A percentile compares a stretch with the other conserved stretches of the same genome.
phyloP scores from a whole-genome alignment of 495 filamentous ascomycete species.

The Cudoniella acicularis region DNA sequence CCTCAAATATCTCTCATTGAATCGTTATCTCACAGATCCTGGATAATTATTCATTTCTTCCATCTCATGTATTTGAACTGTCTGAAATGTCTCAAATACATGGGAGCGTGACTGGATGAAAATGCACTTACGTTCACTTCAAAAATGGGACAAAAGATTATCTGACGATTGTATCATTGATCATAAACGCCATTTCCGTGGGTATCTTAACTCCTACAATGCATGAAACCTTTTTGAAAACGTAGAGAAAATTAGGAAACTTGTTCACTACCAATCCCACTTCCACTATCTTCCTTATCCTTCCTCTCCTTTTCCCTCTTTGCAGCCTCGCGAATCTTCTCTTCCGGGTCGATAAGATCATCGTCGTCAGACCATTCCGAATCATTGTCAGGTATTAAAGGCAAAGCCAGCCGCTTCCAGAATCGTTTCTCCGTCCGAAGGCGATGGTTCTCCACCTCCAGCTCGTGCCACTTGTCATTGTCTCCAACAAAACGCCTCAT shows the following conservation, averaged over 20 bases:
- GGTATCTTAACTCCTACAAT: conserved; percentile 10
- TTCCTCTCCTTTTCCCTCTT: conserved; percentile 17
- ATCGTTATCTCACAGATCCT: no score
- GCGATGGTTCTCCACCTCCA: conserved; percentile 38
- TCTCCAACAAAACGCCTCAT: conserved; percentile 47
- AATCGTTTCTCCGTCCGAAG: conserved; percentile 43
- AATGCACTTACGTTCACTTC: no score
- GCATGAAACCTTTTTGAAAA: neutral
- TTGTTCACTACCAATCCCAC: neutral
- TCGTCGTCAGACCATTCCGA: conserved; percentile 54
- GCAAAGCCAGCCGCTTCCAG: conserved; percentile 55
- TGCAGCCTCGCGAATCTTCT: conserved; percentile 36
- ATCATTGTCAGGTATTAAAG: conserved; percentile 42
- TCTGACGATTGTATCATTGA: neutral
- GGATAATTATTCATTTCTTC: no score
- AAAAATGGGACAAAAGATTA: no score
- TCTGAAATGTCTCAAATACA: no score
- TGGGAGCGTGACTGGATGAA: no score
- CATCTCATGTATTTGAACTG: no score
- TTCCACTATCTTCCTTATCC: conserved; percentile 13
- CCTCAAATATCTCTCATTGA: no score
- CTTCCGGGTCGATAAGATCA: conserved; percentile 47
- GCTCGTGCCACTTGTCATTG: conserved; percentile 41
- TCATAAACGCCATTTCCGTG: neutral
- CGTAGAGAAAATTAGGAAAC: conserved; percentile 2